These are phyloP conservation scores for Orbilia quercus DNA, from an alignment of 2,329 filamentous ascomycete genomes.

Conservation along the genomic window DNA sequence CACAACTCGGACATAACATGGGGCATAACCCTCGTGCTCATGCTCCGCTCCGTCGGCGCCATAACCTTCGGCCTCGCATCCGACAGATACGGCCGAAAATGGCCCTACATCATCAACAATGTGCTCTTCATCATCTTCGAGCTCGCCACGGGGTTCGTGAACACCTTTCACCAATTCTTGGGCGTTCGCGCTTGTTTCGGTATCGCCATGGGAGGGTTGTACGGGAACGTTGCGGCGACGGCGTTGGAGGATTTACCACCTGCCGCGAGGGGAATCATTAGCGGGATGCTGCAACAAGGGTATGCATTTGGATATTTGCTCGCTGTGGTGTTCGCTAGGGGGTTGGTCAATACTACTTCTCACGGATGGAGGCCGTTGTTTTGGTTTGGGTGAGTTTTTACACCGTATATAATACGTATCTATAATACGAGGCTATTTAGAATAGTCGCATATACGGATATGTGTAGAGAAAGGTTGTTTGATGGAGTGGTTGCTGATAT, in stretches of 20 bases:
- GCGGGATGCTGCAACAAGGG: slow-evolving; percentile 82
- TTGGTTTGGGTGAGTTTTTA: slow-evolving; percentile 75
- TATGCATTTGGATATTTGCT: slow-evolving; percentile 84
- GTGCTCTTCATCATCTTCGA: slow-evolving; percentile 77
- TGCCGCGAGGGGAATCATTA: slow-evolving; percentile 81
- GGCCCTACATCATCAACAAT: slow-evolving; percentile 80
- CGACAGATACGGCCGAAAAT: slow-evolving; percentile 83
- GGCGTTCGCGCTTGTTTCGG: slow-evolving; percentile 79
- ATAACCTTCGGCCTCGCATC: slow-evolving; percentile 80
- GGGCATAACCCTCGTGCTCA: slow-evolving; percentile 73
- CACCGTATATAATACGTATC: no score
- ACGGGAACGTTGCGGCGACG: slow-evolving; percentile 82
- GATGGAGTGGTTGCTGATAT: slow-evolving; percentile 14
- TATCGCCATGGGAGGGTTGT: slow-evolving; percentile 83
- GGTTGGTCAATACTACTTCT: slow-evolving; percentile 78
- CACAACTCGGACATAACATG: slow-evolving; percentile 72
- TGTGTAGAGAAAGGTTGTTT: no score
- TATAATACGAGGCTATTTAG: no score
- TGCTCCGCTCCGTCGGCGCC: slow-evolving; percentile 72
- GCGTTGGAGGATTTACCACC: slow-evolving; percentile 70
- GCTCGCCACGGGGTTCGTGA: slow-evolving; percentile 80
- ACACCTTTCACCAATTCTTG: slow-evolving; percentile 78
- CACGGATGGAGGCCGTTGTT: slow-evolving; percentile 86
- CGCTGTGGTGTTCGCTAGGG: slow-evolving; percentile 76
- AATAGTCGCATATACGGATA: no score